Base-by-base conservation (phyloP, 257 asterid genomes). In the Fraxinus americana region DNA sequence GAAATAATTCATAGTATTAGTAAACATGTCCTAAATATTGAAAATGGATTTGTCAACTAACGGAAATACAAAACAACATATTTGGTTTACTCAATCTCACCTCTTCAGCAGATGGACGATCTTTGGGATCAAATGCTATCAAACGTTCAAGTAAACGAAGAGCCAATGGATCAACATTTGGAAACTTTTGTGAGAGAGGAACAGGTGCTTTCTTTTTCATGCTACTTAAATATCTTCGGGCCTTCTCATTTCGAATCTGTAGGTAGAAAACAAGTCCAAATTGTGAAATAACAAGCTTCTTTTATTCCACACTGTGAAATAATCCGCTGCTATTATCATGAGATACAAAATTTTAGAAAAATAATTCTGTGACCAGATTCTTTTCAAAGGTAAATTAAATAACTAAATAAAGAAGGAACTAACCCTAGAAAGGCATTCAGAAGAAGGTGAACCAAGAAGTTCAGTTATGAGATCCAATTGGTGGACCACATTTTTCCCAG, bases 221-320 rank as follows among this genome's bases (percentile, higher is more conserved):
- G 90, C 90, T 88, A 82, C 92, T 90, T 86, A 95, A 88, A 83
- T 86, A 95, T 85, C 97, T 88, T 71, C 98, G 83, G 6, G 99
- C 97, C 85, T 95, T 95, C 73, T 95, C 99, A 88, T 92, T 94
- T 72, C 93, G 92, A 82, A 94, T 92, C 98, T 94, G 90, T 74
- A 83, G 6, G 68, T 54, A 81, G 70, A 76, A 83, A 71, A 71
- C 57, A 43, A 48, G 19, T 36, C 67, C 75, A 75, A 57, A 27
- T 75, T 32, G 30, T 57, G 35, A 48, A 76, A 36, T 21, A 29
- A 74, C 66, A 70, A 78, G 75, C 61, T 69, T 8, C 10, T 11
- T 25, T 3, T 23, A 21, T 69, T 78, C 23, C 32, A 45, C 52
- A 50, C 45, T 70, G 9, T 29, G 7, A 39, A 78, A 16, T 54